Evolutionary conservation across 2,329 filamentous ascomycete species (phyloP).

Genomic region (Penicillium sp.): DNA sequence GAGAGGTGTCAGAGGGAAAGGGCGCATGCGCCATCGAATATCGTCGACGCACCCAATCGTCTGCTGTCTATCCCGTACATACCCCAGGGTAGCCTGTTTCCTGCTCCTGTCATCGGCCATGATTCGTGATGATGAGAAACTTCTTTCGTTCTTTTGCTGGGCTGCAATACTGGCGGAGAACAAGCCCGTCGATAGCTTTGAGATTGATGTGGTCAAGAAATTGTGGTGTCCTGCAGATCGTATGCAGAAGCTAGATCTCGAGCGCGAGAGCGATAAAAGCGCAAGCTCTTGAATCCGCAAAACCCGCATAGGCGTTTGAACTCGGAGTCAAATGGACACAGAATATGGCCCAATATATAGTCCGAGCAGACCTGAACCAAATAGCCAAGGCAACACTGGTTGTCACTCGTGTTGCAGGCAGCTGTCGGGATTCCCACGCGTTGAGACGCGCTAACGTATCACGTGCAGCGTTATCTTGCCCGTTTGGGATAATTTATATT

Average conservation of each 20-base stretch:
- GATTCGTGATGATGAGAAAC: not conserved
- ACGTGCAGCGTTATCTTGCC: conserved; percentile 15
- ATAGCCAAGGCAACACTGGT: conserved; percentile 1
- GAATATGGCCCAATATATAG: conserved; percentile 1
- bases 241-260: conserved; percentile 2
- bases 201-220: not conserved
- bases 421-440: conserved; percentile 1
- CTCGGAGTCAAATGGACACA: not conserved
- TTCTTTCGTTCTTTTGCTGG: not conserved
- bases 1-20: not conserved
- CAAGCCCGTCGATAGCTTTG: not conserved
- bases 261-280: conserved; percentile 14
- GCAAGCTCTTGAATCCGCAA: conserved; percentile 9
- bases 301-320: conserved; percentile 13
- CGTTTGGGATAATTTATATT: not conserved
- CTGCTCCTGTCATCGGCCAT: conserved; percentile 27
- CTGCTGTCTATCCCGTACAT: conserved; percentile 65
- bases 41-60: conserved; percentile 57
- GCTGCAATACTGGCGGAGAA: not conserved
- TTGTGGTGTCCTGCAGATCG: not conserved
- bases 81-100: conserved; percentile 81
- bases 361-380: not conserved
- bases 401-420: not conserved
- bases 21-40: conserved; percentile 7
- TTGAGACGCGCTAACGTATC: conserved; percentile 8